Evolutionary conservation across 192 early-diverging fungal species (phyloP).

Genomic region (Linnemannia hyalina): DNA sequence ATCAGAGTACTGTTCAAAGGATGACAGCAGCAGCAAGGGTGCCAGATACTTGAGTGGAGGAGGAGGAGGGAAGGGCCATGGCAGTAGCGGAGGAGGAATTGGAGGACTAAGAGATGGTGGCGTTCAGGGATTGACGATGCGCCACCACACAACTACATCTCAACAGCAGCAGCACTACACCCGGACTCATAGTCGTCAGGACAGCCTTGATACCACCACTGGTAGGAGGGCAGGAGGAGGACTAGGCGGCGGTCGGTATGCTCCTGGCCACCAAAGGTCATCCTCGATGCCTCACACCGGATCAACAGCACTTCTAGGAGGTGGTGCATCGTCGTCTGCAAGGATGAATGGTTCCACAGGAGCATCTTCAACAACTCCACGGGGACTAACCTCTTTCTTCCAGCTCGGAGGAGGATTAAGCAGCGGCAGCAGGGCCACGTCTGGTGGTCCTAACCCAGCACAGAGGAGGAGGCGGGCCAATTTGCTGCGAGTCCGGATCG

Average conservation of each 20-base stretch:
- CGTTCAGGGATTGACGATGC: constrained; percentile 2
- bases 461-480: constrained; percentile 39
- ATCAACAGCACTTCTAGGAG: not conserved
- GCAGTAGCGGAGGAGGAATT: not conserved
- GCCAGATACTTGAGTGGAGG: not conserved
- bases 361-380: not conserved
- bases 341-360: not conserved
- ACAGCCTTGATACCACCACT: not conserved
- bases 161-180: not conserved
- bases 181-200: not conserved
- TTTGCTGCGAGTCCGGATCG: constrained; percentile 49
- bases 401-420: not conserved
- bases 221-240: not conserved
- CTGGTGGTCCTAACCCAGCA: not conserved
- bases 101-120: not conserved
- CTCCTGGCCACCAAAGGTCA: not conserved
- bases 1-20: not conserved
- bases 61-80: not conserved
- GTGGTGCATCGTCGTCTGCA: not conserved
- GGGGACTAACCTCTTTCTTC: not conserved
- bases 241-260: not conserved
- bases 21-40: not conserved
- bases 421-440: not conserved
- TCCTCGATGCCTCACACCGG: not conserved
- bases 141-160: not conserved